Evolutionary conservation across 345 rosid species (phyloP).

Genomic region (Isatis tinctoria): DNA sequence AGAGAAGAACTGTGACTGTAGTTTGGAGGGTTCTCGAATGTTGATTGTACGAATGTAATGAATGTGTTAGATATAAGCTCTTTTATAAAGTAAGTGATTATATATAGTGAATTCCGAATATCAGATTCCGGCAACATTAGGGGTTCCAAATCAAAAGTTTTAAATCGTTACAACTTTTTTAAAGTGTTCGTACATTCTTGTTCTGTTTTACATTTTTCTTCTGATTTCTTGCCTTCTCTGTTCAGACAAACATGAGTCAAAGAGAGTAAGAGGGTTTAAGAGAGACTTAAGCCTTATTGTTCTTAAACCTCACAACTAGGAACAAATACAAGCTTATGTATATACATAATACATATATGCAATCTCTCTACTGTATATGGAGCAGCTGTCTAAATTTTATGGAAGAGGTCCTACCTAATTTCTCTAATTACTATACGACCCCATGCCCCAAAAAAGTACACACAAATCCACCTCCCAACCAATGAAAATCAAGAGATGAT

Average conservation of each 20-base stretch:
- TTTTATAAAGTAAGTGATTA: too few species aligned
- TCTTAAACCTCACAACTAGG: not conserved
- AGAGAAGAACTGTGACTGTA: too few species aligned
- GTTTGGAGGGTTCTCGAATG: too few species aligned
- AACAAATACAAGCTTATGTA: not conserved
- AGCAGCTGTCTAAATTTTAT: not conserved
- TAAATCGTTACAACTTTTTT: not conserved
- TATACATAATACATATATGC: not conserved
- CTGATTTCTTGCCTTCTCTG: not conserved
- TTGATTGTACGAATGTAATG: too few species aligned
- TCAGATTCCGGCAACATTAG: too few species aligned
- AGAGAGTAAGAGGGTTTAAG: not conserved
- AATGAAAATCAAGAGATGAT: not conserved
- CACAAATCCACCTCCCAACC: constrained; percentile 10
- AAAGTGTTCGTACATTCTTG: not conserved
- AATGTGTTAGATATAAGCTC: too few species aligned
- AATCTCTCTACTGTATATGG: not conserved
- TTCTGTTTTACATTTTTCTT: not conserved
- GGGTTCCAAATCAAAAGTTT: not conserved
- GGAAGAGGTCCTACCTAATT: constrained; percentile 24
- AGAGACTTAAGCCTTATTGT: not conserved
- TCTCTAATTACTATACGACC: constrained; percentile 27
- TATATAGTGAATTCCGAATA: too few species aligned
- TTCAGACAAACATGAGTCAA: not conserved
- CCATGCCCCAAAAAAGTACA: constrained; percentile 2